Evolutionary conservation across 2,329 filamentous ascomycete species (phyloP).

Genomic region (Geoglossum cookeanum): DNA sequence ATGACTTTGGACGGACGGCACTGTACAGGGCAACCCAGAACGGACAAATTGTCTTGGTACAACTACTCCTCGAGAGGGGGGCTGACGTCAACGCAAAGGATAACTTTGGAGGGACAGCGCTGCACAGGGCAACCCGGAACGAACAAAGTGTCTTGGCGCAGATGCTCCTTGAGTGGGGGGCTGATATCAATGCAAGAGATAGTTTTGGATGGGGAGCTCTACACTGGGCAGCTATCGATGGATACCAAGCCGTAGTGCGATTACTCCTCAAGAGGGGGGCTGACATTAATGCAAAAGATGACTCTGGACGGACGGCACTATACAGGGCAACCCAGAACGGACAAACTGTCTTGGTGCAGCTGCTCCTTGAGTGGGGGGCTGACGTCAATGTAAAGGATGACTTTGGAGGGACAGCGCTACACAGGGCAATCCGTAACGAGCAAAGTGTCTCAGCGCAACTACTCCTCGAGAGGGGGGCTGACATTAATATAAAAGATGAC

Average conservation of each 20-base stretch:
- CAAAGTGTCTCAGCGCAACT: background rate
- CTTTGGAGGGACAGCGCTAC: too few relatives aligned
- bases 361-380: background rate
- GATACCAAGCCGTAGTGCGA: background rate
- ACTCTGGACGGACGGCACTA: background rate
- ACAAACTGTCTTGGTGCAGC: background rate
- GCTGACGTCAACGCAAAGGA: too few relatives aligned
- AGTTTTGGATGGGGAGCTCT: background rate
- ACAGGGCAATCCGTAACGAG: background rate
- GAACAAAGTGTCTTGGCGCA: background rate
- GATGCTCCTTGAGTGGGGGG: background rate
- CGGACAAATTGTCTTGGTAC: background rate
- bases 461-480: background rate
- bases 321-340: background rate
- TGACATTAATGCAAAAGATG: background rate
- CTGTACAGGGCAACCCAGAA: background rate
- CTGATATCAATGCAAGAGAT: background rate
- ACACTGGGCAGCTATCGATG: too few relatives aligned
- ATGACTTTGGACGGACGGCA: background rate
- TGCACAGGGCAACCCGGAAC: background rate
- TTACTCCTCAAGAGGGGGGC: background rate
- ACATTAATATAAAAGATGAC: too few relatives aligned
- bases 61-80: background rate
- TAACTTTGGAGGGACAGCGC: too few relatives aligned
- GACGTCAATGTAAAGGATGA: too few relatives aligned